Conservation (phyloP, 2,329 filamentous ascomycete genomes). For the Cladosporium sp. region DNA sequence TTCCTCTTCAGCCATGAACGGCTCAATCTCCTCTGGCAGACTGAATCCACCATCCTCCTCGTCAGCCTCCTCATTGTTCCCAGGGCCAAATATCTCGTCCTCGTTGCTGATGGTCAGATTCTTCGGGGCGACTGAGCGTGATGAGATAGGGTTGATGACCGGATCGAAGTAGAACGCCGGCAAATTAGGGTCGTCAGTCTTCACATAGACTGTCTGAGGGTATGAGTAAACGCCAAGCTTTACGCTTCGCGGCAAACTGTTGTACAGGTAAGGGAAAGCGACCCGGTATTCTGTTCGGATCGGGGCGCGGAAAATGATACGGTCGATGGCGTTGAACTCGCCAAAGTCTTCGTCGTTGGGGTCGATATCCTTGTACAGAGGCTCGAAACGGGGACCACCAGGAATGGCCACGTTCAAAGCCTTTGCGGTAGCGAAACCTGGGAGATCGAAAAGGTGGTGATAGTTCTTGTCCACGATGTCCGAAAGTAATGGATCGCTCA, state of each 20-base stretch:
- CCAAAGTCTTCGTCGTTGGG: constrained; percentile 99
- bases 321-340: constrained; percentile 98
- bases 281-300: constrained; percentile 96
- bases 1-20: constrained; percentile 86
- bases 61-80: constrained; percentile 76
- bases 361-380: constrained; percentile 96
- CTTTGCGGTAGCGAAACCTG: constrained; percentile 94
- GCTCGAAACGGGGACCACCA: constrained; percentile 95
- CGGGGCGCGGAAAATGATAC: constrained; percentile 95
- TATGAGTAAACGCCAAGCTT: constrained; percentile 91
- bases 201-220: constrained; percentile 87
- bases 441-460: constrained; percentile 93
- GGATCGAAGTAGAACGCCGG: constrained; percentile 98
- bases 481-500: constrained; percentile 85
- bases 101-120: constrained; percentile 91
- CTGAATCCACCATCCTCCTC: constrained; percentile 56
- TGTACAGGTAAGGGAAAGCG: constrained; percentile 92
- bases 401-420: constrained; percentile 95
- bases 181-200: constrained; percentile 79
- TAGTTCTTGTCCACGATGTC: constrained; percentile 96
- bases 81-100: constrained; percentile 83
- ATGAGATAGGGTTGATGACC: constrained; percentile 96
- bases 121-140: constrained; percentile 86
- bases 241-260: constrained; percentile 91
- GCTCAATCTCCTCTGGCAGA: constrained; percentile 73